Percentiles rank a stretch among this genome's conserved stretches.
phyloP scores from a whole-genome alignment of 2,329 filamentous ascomycete genomes.

The Apiospora sp. region DNA sequence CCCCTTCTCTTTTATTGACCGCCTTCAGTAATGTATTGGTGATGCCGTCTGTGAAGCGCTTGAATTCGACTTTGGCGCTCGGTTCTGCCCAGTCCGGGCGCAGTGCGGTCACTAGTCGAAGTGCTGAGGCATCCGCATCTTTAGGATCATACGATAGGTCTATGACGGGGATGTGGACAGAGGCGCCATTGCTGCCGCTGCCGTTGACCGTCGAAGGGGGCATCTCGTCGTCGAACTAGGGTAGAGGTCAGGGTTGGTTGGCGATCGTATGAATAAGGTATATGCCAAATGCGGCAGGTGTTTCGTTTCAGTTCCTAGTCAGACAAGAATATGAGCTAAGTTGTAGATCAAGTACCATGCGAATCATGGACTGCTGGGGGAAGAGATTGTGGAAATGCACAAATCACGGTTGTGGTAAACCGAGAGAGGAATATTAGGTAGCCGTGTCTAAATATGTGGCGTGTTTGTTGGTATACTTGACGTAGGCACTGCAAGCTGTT shows the following conservation, averaged over 20 bases:
- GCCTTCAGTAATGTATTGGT: conserved; percentile 91
- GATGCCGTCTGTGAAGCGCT: conserved; percentile 96
- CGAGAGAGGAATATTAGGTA: background rate
- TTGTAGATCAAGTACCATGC: background rate
- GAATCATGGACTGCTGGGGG: background rate
- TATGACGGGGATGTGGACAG: conserved; percentile 57
- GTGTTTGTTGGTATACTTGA: background rate
- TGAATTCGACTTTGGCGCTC: conserved; percentile 80
- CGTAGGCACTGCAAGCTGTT: background rate
- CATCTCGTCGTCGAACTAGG: conserved; percentile 9
- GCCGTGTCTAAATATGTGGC: background rate
- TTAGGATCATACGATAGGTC: conserved; percentile 79
- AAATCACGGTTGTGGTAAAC: background rate
- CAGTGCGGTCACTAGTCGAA: conserved; percentile 79
- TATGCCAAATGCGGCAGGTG: conserved; percentile 17
- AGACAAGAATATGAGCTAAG: background rate
- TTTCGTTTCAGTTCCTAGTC: conserved; percentile 9
- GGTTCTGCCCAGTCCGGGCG: conserved; percentile 82
- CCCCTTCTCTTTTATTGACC: conserved; percentile 70
- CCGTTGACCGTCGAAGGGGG: background rate
- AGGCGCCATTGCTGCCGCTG: background rate
- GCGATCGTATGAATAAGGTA: background rate
- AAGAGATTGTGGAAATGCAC: background rate
- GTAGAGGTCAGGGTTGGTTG: background rate
- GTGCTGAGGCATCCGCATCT: conserved; percentile 80